These are phyloP conservation scores for Dactylella cylindrospora DNA, from an alignment of 2,329 filamentous ascomycete species.

Conservation along the genomic window DNA sequence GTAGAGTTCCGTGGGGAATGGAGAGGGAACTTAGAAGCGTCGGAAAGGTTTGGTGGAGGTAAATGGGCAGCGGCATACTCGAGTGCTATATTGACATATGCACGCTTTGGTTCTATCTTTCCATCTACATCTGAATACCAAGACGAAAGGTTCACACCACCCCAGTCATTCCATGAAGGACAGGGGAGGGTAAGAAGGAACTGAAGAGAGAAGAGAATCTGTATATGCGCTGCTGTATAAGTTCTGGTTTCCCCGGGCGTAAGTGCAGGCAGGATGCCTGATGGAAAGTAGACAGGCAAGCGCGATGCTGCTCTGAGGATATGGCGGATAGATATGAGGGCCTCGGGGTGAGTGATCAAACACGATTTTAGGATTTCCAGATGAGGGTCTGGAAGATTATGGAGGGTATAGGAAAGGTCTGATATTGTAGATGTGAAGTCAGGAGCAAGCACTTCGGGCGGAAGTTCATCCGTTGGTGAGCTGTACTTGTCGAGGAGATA, in stretches of 20 bases:
- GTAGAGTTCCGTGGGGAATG: neutral
- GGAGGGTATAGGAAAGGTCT: conserved; percentile 30
- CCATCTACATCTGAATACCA: conserved; percentile 38
- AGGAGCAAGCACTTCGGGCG: conserved; percentile 3
- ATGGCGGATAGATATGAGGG: neutral
- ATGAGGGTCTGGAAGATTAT: conserved; percentile 23
- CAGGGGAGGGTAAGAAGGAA: conserved; percentile 13
- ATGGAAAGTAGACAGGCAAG: conserved; percentile 5
- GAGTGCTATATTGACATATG: conserved; percentile 26
- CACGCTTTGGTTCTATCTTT: conserved; percentile 14
- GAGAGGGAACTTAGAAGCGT: no score
- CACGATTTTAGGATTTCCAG: conserved; percentile 18
- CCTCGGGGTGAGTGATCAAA: conserved; percentile 1
- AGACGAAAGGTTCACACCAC: conserved; percentile 31
- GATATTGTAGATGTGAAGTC: conserved; percentile 24
- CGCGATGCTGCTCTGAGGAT: conserved; percentile 18
- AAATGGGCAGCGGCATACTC: conserved; percentile 11
- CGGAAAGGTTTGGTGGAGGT: no score
- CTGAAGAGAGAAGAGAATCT: conserved; percentile 18
- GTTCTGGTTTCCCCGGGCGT: conserved; percentile 3
- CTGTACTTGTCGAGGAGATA: conserved; percentile 15
- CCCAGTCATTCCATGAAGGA: conserved; percentile 37
- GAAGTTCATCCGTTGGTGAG: neutral
- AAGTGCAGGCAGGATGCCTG: conserved; percentile 8
- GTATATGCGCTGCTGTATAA: conserved; percentile 9